Evolutionary conservation across 257 asterid species (phyloP).

Genomic region (Nicotiana undulata): DNA sequence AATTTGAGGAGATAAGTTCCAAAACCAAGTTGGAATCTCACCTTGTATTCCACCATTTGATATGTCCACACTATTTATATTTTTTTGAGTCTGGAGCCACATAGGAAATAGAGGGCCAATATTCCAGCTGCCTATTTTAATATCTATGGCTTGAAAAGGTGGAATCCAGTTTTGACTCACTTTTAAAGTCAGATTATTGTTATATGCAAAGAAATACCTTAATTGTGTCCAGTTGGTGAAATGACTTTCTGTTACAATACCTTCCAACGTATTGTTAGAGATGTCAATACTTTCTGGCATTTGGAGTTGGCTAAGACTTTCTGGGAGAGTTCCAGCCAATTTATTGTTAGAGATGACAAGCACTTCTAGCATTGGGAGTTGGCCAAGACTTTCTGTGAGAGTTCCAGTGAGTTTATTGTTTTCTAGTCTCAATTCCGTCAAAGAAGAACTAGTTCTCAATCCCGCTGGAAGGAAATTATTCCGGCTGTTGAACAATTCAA

Average conservation of each 20-base stretch:
- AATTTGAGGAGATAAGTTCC: constrained; percentile 4
- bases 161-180: constrained; percentile 25
- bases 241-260: no score
- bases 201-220: no score
- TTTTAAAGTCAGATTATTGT: constrained; percentile 14
- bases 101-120: constrained; percentile 13
- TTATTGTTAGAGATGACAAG: not conserved
- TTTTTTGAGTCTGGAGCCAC: constrained; percentile 23
- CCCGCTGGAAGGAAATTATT: constrained; percentile 4
- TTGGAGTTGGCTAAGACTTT: constrained; percentile 19
- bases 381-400: constrained; percentile 16
- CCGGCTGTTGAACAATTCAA: constrained; percentile 13
- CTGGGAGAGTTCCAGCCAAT: constrained; percentile 22
- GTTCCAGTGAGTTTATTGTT: not conserved
- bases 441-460: not conserved
- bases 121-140: constrained; percentile 14
- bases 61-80: not conserved
- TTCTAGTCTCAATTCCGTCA: not conserved
- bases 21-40: constrained; percentile 29
- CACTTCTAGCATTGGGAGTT: not conserved
- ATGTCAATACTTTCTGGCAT: no score
- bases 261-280: no score
- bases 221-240: no score
- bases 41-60: constrained; percentile 20
- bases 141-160: not conserved